Percentiles rank a stretch among this genome's conserved stretches.
Conservation (phyloP, 345 rosid genomes). For the Tarenaya hassleriana region DNA sequence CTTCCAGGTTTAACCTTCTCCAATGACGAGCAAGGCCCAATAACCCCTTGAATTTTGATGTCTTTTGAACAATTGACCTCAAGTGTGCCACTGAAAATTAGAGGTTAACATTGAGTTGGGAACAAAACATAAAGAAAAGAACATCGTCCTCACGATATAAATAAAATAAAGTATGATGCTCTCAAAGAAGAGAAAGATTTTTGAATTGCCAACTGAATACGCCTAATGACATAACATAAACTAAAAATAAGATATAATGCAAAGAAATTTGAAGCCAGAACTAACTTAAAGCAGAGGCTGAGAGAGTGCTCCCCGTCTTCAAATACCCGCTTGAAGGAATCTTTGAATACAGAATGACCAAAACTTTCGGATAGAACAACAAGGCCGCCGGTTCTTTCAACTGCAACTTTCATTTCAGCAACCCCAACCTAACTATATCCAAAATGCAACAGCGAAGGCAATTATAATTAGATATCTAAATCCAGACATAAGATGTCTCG, state of each 20-base stretch:
- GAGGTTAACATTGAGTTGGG: conserved; percentile 2
- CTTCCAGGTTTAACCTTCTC: conserved; percentile 53
- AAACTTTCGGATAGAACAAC: conserved; percentile 79
- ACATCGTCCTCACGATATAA: background rate
- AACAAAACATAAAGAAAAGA: background rate
- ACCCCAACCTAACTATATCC: conserved; percentile 85
- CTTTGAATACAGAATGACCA: conserved; percentile 72
- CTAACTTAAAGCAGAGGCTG: conserved; percentile 82
- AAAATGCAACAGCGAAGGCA: conserved; percentile 1
- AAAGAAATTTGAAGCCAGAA: conserved; percentile 9
- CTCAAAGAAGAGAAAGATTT: no score
- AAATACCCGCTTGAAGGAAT: conserved; percentile 56
- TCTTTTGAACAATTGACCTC: conserved; percentile 83
- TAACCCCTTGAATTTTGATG: conserved; percentile 68
- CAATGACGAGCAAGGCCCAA: conserved; percentile 81
- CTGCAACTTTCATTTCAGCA: conserved; percentile 69
- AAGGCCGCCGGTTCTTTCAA: conserved; percentile 74
- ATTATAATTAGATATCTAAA: background rate
- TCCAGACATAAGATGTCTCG: background rate
- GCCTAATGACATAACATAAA: background rate
- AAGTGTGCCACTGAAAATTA: conserved; percentile 52
- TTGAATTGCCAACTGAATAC: background rate
- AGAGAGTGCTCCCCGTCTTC: conserved; percentile 77
- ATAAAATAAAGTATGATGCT: no score
- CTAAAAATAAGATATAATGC: background rate